Evolutionary conservation across 208 protist genomes (phyloP).

Genomic region (Trypanosoma boissoni): DNA sequence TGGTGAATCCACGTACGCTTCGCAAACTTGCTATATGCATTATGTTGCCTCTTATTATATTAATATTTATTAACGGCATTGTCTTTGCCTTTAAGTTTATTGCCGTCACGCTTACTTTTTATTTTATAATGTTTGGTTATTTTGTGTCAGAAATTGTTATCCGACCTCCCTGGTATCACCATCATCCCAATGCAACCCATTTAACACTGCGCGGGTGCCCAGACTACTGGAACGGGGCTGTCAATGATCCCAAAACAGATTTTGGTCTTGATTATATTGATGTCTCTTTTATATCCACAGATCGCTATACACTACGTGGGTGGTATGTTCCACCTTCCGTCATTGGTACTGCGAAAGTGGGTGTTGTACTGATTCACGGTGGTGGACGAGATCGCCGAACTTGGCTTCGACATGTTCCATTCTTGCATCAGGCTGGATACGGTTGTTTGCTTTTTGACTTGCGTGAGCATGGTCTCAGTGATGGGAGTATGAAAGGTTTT

Average conservation of each 20-base stretch:
- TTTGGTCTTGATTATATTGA: conserved; percentile 79
- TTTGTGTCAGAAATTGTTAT: conserved; percentile 89
- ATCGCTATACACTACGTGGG: conserved; percentile 69
- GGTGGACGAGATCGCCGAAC: conserved; percentile 86
- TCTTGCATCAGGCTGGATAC: conserved; percentile 83
- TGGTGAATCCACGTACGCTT: conserved; percentile 72
- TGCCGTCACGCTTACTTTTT: conserved; percentile 56
- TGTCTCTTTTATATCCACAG: conserved; percentile 65
- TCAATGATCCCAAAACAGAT: conserved; percentile 82
- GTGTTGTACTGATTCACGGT: conserved; percentile 90
- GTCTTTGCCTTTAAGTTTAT: conserved; percentile 72
- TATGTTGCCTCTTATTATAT: conserved; percentile 62
- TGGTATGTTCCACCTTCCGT: conserved; percentile 78
- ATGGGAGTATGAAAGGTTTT: conserved; percentile 81
- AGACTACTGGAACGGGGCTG: conserved; percentile 88
- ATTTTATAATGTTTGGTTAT: conserved; percentile 74
- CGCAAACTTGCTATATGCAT: conserved; percentile 64
- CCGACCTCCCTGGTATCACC: conserved; percentile 89
- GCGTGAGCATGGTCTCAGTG: conserved; percentile 83
- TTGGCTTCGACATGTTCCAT: conserved; percentile 87
- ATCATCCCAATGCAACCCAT: conserved; percentile 47
- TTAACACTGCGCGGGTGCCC: conserved; percentile 67
- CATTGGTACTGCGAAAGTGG: conserved; percentile 24
- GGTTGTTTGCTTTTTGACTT: conserved; percentile 89
- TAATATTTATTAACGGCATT: conserved; percentile 79